phyloP scores from a whole-genome alignment of 169 alveolate genomes.

The Plasmodium inui region DNA sequence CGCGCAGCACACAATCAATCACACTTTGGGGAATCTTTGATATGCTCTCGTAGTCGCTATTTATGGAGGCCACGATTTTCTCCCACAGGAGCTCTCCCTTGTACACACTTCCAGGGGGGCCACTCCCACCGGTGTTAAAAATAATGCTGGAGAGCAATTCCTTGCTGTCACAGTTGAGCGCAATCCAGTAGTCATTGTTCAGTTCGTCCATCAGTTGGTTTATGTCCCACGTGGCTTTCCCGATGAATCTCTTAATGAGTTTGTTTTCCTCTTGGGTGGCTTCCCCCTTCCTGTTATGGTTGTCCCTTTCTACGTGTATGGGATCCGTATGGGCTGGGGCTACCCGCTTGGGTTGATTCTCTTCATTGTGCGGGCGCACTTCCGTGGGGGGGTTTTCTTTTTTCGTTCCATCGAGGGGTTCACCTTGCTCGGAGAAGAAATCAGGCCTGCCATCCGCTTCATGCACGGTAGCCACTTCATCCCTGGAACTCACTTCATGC shows the following conservation, averaged over 20 bases:
- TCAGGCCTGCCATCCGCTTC: neutral
- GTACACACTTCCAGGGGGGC: neutral
- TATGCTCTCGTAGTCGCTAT: slow-evolving; percentile 43
- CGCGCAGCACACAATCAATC: slow-evolving; percentile 46
- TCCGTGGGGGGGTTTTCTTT: neutral
- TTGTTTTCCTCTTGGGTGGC: neutral
- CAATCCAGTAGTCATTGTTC: slow-evolving; percentile 70
- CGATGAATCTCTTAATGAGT: slow-evolving; percentile 62
- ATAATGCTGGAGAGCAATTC: slow-evolving; percentile 50
- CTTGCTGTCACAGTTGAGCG: slow-evolving; percentile 49
- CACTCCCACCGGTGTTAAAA: slow-evolving; percentile 11
- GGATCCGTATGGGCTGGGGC: neutral
- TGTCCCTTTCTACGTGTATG: neutral
- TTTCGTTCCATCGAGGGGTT: neutral
- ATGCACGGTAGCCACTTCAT: neutral
- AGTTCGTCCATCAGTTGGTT: slow-evolving; percentile 54
- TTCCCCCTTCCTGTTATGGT: neutral
- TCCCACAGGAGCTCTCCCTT: slow-evolving; percentile 72
- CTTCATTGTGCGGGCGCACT: neutral
- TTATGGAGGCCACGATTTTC: slow-evolving; percentile 62
- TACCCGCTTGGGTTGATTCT: neutral
- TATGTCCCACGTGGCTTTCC: slow-evolving; percentile 69
- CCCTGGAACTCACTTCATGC: neutral
- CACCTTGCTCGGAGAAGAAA: neutral
- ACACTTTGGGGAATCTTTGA: slow-evolving; percentile 50